These are phyloP conservation scores for Fomitopsis pulvina DNA, from an alignment of 768 basidiomycete genomes.

Conservation along the genomic window DNA sequence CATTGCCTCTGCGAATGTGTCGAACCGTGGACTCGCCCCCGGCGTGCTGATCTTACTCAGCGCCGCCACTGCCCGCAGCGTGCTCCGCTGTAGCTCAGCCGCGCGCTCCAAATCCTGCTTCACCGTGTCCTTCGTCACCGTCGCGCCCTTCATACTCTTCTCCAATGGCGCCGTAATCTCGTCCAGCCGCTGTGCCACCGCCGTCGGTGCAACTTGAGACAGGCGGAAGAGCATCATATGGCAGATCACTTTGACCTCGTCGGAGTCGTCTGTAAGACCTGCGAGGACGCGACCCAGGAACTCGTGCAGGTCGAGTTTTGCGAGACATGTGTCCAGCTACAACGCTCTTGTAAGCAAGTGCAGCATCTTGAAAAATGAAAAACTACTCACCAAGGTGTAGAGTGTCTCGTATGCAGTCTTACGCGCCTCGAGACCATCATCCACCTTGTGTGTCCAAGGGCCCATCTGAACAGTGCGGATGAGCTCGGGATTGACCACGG, in stretches of 20 bases:
- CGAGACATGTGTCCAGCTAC: slow-evolving; percentile 87
- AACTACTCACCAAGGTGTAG: slow-evolving; percentile 76
- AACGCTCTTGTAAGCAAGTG: background rate
- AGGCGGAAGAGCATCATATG: slow-evolving; percentile 95
- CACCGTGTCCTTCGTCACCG: slow-evolving; percentile 89
- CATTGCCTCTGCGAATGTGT: slow-evolving; percentile 69
- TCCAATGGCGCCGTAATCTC: slow-evolving; percentile 80
- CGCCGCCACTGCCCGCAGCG: slow-evolving; percentile 81
- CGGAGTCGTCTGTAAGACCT: slow-evolving; percentile 82
- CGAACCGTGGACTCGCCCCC: slow-evolving; percentile 66
- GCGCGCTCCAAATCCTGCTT: slow-evolving; percentile 87
- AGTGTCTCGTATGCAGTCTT: slow-evolving; percentile 98
- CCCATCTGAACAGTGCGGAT: slow-evolving; percentile 95
- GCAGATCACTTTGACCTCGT: slow-evolving; percentile 95
- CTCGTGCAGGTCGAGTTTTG: slow-evolving; percentile 79
- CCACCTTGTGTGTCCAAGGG: slow-evolving; percentile 94
- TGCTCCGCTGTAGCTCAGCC: slow-evolving; percentile 87
- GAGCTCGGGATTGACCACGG: slow-evolving; percentile 66
- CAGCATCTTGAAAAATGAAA: background rate
- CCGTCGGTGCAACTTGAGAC: slow-evolving; percentile 77
- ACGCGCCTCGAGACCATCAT: slow-evolving; percentile 92
- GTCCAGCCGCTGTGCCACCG: slow-evolving; percentile 77
- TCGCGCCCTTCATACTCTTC: slow-evolving; percentile 84
- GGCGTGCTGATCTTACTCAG: slow-evolving; percentile 69
- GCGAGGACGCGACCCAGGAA: slow-evolving; percentile 78